Conservation (phyloP, 2,329 filamentous ascomycete species). For the Claviceps arundinis region DNA sequence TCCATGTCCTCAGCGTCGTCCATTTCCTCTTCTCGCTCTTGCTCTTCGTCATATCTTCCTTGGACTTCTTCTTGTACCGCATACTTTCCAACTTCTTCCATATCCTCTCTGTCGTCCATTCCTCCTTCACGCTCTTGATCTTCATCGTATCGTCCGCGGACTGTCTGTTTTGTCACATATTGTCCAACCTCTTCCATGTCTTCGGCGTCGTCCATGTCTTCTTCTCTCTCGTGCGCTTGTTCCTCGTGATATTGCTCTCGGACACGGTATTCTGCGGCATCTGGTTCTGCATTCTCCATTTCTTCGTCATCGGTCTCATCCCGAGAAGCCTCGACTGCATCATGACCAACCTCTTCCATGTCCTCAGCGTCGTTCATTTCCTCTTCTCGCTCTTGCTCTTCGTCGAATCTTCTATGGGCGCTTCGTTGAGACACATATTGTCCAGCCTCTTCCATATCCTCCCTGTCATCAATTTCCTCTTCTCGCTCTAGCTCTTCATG, state of each 20-base stretch:
- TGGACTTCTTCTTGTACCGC: neutral
- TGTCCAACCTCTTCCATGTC: neutral
- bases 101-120: neutral
- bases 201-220: neutral
- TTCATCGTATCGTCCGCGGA: neutral
- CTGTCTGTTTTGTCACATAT: neutral
- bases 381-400: neutral
- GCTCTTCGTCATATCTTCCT: no score
- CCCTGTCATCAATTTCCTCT: neutral
- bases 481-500: neutral
- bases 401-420: neutral
- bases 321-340: neutral
- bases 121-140: neutral
- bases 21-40: no score
- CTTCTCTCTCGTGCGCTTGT: neutral
- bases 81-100: neutral
- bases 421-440: neutral
- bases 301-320: neutral
- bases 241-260: neutral
- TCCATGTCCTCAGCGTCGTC: no score
- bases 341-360: neutral
- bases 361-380: neutral
- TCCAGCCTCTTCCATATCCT: neutral
- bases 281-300: neutral
- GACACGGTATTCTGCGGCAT: neutral